Evolutionary conservation across 306 rosid species (phyloP).

Genomic region (Argentina anserina): DNA sequence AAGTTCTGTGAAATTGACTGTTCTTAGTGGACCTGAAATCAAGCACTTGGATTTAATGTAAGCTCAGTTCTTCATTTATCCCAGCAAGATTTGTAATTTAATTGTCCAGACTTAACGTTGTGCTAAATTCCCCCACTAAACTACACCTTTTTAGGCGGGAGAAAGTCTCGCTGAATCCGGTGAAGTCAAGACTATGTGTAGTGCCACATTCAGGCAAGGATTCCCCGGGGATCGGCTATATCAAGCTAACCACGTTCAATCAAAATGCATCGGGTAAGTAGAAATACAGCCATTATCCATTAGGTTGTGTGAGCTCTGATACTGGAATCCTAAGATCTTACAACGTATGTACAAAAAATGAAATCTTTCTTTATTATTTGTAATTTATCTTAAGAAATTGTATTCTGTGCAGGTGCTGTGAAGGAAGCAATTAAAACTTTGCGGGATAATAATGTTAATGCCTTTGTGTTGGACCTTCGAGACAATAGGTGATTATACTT

Average conservation of each 20-base stretch:
- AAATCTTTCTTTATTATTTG: not conserved
- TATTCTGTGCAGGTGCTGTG: conserved; percentile 65
- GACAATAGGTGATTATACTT: conserved; percentile 75
- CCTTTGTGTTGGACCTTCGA: conserved; percentile 96
- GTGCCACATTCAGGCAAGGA: conserved; percentile 62
- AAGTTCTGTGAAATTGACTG: conserved; percentile 72
- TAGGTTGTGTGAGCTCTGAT: not conserved
- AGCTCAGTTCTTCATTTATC: conserved; percentile 24
- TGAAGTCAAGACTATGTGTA: conserved; percentile 78
- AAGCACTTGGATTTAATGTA: conserved; percentile 65
- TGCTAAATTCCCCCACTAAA: not conserved
- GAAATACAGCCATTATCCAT: conserved; percentile 1
- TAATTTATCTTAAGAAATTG: conserved; percentile 25
- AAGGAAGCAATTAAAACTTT: conserved; percentile 82
- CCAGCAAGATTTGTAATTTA: not conserved
- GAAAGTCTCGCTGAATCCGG: conserved; percentile 86
- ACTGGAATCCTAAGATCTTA: not conserved
- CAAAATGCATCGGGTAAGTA: conserved; percentile 82
- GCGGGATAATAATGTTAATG: conserved; percentile 69
- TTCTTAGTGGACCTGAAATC: conserved; percentile 67
- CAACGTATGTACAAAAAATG: not conserved
- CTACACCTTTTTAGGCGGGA: conserved; percentile 57
- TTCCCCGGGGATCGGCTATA: conserved; percentile 77
- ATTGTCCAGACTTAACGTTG: not conserved
- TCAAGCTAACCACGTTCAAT: conserved; percentile 80